These are phyloP conservation scores for Coemansia sp. DNA, from an alignment of 192 early-diverging fungal genomes.

Conservation along the genomic window DNA sequence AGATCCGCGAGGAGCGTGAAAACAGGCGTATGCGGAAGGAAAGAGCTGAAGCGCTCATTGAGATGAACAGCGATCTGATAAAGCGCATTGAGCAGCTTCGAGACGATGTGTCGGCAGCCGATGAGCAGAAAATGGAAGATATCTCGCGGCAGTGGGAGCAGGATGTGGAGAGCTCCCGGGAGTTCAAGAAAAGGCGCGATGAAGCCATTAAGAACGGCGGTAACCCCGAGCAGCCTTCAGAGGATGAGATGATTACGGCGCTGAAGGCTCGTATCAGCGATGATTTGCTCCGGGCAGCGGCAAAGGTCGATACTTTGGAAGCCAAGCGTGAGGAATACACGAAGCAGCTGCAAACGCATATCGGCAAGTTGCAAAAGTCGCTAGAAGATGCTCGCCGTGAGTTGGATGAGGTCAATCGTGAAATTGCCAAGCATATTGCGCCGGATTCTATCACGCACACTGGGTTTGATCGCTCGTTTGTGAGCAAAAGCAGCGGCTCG, in stretches of 20 bases:
- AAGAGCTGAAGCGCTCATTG: conserved; percentile 23
- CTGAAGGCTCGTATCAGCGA: conserved; percentile 52
- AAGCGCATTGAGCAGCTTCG: conserved; percentile 30
- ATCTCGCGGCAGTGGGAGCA: conserved; percentile 23
- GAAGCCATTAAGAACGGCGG: conserved; percentile 17
- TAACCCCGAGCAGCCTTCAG: conserved; percentile 25
- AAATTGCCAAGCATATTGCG: conserved; percentile 66
- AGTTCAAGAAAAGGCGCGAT: conserved; percentile 48
- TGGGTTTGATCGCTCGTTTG: conserved; percentile 65
- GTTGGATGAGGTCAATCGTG: conserved; percentile 57
- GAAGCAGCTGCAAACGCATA: conserved; percentile 41
- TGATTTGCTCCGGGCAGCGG: conserved; percentile 29
- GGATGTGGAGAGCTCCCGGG: conserved; percentile 40
- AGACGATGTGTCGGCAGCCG: conserved; percentile 11
- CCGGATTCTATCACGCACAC: conserved; percentile 66
- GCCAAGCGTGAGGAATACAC: conserved; percentile 40
- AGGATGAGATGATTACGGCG: conserved; percentile 55
- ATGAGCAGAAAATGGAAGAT: conserved; percentile 14
- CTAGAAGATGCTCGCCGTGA: conserved; percentile 50
- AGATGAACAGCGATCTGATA: conserved; percentile 38
- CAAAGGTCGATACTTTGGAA: conserved; percentile 19
- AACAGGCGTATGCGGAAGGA: conserved; percentile 63
- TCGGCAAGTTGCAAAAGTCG: conserved; percentile 35
- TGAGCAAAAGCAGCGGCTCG: conserved; percentile 23
- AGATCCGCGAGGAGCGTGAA: conserved; percentile 83